Percentiles rank a stretch among this genome's conserved stretches.
These are phyloP conservation scores for Pythium phragmiticola DNA, from an alignment of 352 stramenopile genomes.

Conservation along the genomic window DNA sequence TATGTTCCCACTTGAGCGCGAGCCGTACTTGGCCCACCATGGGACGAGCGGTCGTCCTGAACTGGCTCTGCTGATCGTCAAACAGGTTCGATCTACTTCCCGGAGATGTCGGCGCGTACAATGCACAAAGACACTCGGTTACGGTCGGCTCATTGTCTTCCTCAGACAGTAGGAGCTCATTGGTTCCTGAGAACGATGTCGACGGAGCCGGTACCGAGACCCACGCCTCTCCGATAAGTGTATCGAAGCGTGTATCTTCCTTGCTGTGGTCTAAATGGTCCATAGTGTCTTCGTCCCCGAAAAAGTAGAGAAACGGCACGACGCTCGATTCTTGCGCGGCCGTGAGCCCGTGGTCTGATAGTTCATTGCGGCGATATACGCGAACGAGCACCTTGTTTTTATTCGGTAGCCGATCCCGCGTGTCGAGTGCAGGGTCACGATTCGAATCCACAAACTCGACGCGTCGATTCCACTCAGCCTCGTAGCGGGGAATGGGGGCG, in stretches of 20 bases:
- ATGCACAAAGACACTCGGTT: constrained; percentile 53
- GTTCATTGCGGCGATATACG: constrained; percentile 73
- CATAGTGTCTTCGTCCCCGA: constrained; percentile 85
- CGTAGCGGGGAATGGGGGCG: constrained; percentile 32
- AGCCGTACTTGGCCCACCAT: constrained; percentile 80
- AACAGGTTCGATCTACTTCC: constrained; percentile 18
- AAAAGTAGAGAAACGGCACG: constrained; percentile 87
- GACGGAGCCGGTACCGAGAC: constrained; percentile 51
- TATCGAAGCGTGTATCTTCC: constrained; percentile 77
- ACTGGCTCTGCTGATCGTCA: constrained; percentile 13
- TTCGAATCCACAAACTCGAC: constrained; percentile 71
- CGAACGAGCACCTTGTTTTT: constrained; percentile 60
- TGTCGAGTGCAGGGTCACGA: not conserved
- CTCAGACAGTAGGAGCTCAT: constrained; percentile 15
- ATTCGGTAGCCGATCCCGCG: not conserved
- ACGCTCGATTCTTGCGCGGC: constrained; percentile 81
- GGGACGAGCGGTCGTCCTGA: constrained; percentile 26
- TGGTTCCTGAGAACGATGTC: not conserved
- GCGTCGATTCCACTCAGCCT: constrained; percentile 82
- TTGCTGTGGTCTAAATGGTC: constrained; percentile 86
- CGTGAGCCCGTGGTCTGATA: constrained; percentile 73
- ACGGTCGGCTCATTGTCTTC: constrained; percentile 22
- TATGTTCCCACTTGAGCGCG: constrained; percentile 77
- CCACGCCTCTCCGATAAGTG: constrained; percentile 77
- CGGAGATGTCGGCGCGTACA: constrained; percentile 50